Evolutionary conservation across 148 eudicot genomes (phyloP).

Genomic region (Fallopia convolvulus): DNA sequence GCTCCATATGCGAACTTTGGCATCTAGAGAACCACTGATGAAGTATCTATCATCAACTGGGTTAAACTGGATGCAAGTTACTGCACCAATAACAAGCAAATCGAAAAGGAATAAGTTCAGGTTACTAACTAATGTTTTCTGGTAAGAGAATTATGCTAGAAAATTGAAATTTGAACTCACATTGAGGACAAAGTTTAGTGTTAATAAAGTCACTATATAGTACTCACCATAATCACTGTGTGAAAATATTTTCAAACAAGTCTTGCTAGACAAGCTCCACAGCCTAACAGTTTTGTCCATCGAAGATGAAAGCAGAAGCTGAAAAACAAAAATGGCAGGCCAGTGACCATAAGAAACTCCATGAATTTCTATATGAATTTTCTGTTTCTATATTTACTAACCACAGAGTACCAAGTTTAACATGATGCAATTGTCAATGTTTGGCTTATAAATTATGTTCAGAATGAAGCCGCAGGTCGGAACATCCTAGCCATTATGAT

Average conservation of each 20-base stretch:
- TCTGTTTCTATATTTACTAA: neutral
- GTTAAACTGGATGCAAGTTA: constrained; percentile 79
- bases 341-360: neutral
- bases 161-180: neutral
- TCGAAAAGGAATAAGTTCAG: neutral
- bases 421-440: neutral
- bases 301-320: constrained; percentile 95
- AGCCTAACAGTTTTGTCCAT: constrained; percentile 98
- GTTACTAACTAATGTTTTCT: neutral
- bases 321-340: constrained; percentile 17
- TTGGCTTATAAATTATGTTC: neutral
- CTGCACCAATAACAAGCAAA: constrained; percentile 28
- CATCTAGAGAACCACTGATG: constrained; percentile 94
- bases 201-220: neutral
- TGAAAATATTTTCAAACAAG: constrained; percentile 87
- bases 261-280: constrained; percentile 77
- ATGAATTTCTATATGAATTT: neutral
- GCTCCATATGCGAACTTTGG: constrained; percentile 84
- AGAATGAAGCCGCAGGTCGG: neutral
- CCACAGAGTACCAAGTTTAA: neutral
- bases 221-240: constrained; percentile 96
- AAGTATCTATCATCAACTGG: constrained; percentile 62
- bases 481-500: neutral
- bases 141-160: neutral
- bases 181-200: neutral